Base-by-base conservation (phyloP, 495 filamentous ascomycete genomes). In the Penicillium parvum region DNA sequence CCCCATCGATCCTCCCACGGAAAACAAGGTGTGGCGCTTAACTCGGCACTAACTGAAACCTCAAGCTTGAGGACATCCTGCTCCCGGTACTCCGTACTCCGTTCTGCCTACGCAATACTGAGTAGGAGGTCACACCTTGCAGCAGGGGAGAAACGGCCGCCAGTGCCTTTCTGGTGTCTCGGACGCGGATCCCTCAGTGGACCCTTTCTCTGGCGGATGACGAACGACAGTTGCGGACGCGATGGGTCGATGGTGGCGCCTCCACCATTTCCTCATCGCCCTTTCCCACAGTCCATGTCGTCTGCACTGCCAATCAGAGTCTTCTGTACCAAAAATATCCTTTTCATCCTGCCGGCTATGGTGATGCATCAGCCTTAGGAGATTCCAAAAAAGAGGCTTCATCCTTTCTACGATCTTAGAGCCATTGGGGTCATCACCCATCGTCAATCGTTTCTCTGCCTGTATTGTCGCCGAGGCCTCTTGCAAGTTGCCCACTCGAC, bases 291-390 rank as follows among this genome's bases (percentile, higher is more conserved):
- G 36, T 38, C 37, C 38, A 16, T 45, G 27, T 41, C 34, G 37
- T 21, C 37, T 41, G 39, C 30, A 35, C 49, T 49, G 46, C 56
- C 53, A 51, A 53, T 57, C 53, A 57, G 35, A 50, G 22, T 39
- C 32, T 49, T 28, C 32, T 41, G 40, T 37, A 37, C 55, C 55
- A 55, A 59, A 59, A 59, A 59, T 59, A 59, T 55, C 52, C n/a
- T n/a, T 58, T 45, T 37, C n/a, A 30, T 37, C 45, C 45, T 46
- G 30, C 37, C 26, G 40, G 47, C 40, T 46, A 44, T 44, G 47
- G 34, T 40, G 29, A 21, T 44, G 47, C 29, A 37, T 42, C 29
- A 48, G 37, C 44, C 34, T 47, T 47, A 36, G 49, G 35, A 27
- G 22, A 9, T 15, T 4, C 38, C 9, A 15, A 21, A 26, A n/a